Conservation (phyloP, 192 early-diverging fungal genomes). For the Entomortierella beljakovae region DNA sequence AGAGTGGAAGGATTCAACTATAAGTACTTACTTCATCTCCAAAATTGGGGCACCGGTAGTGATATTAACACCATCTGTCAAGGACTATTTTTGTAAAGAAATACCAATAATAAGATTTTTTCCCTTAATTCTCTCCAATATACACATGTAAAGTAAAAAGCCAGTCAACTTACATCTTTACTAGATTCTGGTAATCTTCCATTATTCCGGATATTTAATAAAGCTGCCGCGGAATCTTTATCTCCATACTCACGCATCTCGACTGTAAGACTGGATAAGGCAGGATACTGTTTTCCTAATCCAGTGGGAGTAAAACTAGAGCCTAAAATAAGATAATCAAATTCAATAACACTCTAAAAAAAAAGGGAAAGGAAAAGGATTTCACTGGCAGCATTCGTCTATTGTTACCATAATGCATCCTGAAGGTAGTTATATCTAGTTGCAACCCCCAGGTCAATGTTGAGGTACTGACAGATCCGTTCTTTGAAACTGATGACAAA, state of each 20-base stretch:
- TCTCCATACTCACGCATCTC: slow-evolving; percentile 49
- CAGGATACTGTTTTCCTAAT: neutral
- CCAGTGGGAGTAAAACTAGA: slow-evolving; percentile 6
- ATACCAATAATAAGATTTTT: neutral
- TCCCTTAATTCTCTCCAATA: too few species aligned
- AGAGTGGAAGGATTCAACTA: neutral
- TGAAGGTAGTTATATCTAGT: slow-evolving; percentile 38
- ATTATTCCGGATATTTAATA: slow-evolving; percentile 19
- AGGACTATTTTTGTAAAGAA: slow-evolving; percentile 1
- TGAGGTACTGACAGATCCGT: slow-evolving; percentile 11
- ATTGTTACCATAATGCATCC: slow-evolving; percentile 48
- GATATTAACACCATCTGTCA: slow-evolving; percentile 26
- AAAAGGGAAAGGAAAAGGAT: too few species aligned
- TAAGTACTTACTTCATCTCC: slow-evolving; percentile 36
- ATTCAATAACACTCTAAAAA: too few species aligned
- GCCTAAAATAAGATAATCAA: neutral
- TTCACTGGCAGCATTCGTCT: too few species aligned
- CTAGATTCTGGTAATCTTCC: slow-evolving; percentile 5
- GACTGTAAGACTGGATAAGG: slow-evolving; percentile 29
- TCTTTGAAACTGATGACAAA: slow-evolving; percentile 4
- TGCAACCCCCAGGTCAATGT: slow-evolving; percentile 36
- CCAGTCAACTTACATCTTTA: slow-evolving; percentile 8
- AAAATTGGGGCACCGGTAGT: slow-evolving; percentile 4
- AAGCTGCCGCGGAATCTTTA: slow-evolving; percentile 30
- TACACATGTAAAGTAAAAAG: too few species aligned